Conservation (phyloP, 495 filamentous ascomycete genomes). For the Pseudoneurospora amorphoporcata region DNA sequence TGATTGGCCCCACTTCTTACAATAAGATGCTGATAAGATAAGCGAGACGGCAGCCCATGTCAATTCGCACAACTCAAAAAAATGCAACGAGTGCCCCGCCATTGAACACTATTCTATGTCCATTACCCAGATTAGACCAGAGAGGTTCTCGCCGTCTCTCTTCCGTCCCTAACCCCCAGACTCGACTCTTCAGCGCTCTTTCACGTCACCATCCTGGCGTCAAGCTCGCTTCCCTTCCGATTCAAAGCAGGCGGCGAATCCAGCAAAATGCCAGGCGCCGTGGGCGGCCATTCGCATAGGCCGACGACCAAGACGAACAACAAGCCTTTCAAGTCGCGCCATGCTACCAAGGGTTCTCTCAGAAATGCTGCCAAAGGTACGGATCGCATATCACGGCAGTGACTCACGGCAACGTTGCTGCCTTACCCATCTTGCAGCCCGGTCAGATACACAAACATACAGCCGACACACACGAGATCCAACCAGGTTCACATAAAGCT, state of each 20-base stretch:
- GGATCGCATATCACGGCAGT: neutral
- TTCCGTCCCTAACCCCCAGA: neutral
- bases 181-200: neutral
- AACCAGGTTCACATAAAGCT: neutral
- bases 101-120: slow-evolving; percentile 1
- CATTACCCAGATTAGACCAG: neutral
- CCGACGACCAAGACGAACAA: slow-evolving; percentile 76
- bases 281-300: slow-evolving; percentile 68
- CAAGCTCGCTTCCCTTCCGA: slow-evolving; percentile 58
- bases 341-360: slow-evolving; percentile 77
- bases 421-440: neutral
- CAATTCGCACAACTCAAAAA: slow-evolving; percentile 17
- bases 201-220: neutral
- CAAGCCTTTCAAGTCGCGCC: slow-evolving; percentile 84
- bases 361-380: slow-evolving; percentile 76
- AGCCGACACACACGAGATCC: neutral
- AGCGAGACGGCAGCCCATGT: neutral
- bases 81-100: slow-evolving; percentile 19
- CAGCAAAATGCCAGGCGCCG: slow-evolving; percentile 46
- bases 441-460: neutral
- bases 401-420: slow-evolving; percentile 5
- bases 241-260: slow-evolving; percentile 74
- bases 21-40: slow-evolving; percentile 15
- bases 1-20: slow-evolving; percentile 10
- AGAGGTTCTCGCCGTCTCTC: slow-evolving; percentile 10